Base-by-base conservation (phyloP, 208 protist genomes). In the Endotrypanum monterogeii region DNA sequence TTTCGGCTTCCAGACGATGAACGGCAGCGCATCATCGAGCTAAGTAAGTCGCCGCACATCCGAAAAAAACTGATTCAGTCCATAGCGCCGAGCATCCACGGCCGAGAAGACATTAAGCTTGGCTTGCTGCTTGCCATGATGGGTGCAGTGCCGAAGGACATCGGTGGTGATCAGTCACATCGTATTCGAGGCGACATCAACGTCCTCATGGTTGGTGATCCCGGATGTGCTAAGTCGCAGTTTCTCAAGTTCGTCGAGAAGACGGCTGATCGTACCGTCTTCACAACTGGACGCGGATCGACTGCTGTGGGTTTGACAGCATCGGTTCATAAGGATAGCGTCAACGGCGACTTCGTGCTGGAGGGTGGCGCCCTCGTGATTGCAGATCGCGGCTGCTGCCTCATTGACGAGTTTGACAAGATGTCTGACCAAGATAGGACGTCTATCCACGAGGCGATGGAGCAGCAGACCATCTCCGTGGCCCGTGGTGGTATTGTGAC, bases 341-440 rank as follows among this genome's bases (percentile, higher is more conserved):
- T 99, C 16, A 99, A 98, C 12, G 88, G 97, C 9, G 99, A 99
- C 86, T 99, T 99, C 96, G 99, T 99, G 37, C 90, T 99, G 8
- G 99, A 99, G 85, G 99, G 99, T 58, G 99, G 99, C 28, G 99
- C 99, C 14, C 88, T 99, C 3, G 99, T 99, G 28, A 96, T 99
- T 32, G 99, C 99, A 18, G 99, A 99, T 85, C 89, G 91, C 20
- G 99, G 99, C 54, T 97, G 99, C 57, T 99, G 99, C 84, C 87
- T 99, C 57, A 99, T 99, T 78, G 99, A 99, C 84, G 99, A 99
- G 90, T 99, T 99, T 80, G 99, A 99, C 88, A 99, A 99, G 87
- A 99, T 99, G 99, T 99, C 93, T 54, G 99, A 99, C 71, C 89
- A 98, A 76, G 97, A 98, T 72, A 86, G 97, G 66, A 99, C 98